Evolutionary conservation across 2,329 filamentous ascomycete genomes (phyloP).

Genomic region (Apiospora pterosperma): DNA sequence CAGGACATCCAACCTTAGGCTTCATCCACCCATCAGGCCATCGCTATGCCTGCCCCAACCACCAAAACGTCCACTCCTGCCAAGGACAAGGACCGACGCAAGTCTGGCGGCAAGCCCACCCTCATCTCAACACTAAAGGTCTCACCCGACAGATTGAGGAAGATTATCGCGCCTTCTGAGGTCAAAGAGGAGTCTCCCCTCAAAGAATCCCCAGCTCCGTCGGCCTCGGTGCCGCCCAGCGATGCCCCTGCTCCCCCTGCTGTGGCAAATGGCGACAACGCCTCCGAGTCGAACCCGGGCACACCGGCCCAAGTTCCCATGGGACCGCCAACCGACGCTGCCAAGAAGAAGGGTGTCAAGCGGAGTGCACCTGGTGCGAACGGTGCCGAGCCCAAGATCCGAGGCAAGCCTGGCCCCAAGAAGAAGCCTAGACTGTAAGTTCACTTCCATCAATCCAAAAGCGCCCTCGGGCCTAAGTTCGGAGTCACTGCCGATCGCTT

Average conservation of each 20-base stretch:
- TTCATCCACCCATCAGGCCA: conserved; percentile 8
- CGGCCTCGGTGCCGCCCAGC: conserved; percentile 31
- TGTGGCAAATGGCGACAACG: conserved; percentile 51
- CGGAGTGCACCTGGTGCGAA: conserved; percentile 64
- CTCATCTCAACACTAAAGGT: conserved; percentile 52
- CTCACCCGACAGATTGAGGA: conserved; percentile 45
- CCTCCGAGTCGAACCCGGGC: conserved; percentile 56
- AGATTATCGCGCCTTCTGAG: conserved; percentile 42
- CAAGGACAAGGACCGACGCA: conserved; percentile 45
- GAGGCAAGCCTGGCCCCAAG: conserved; percentile 91
- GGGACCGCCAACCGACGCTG: conserved; percentile 57
- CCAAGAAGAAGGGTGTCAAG: conserved; percentile 75
- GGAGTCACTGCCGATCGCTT: neutral
- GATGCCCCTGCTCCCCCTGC: conserved; percentile 29
- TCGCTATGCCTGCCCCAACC: conserved; percentile 31
- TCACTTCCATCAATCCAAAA: conserved; percentile 7
- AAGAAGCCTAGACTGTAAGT: conserved; percentile 94
- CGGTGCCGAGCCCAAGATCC: conserved; percentile 59
- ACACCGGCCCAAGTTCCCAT: conserved; percentile 55
- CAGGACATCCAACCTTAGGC: neutral
- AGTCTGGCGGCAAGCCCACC: conserved; percentile 32
- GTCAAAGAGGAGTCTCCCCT: conserved; percentile 41
- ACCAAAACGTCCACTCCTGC: conserved; percentile 30
- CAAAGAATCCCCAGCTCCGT: conserved; percentile 44
- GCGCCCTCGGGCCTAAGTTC: neutral